These are phyloP conservation scores for Diacronema lutheri DNA, from an alignment of 78 protist genomes.

Conservation along the genomic window DNA sequence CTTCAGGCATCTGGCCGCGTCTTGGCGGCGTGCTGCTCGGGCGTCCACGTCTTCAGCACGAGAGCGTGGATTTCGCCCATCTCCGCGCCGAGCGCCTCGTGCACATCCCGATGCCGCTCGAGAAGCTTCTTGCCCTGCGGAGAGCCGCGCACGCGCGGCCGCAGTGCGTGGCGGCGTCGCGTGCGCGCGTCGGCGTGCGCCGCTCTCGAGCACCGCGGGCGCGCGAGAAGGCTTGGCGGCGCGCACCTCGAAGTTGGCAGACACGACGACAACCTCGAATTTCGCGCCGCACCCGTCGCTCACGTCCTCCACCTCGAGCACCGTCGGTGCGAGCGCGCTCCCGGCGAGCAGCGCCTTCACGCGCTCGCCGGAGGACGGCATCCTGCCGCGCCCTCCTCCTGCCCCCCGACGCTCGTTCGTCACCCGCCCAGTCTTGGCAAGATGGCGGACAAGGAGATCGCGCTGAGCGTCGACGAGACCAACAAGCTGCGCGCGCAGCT, in stretches of 20 bases:
- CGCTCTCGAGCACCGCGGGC: not conserved
- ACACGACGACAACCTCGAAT: not conserved
- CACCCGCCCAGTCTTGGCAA: too few species aligned
- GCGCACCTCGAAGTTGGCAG: not conserved
- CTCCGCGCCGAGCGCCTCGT: not conserved
- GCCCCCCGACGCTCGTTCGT: too few species aligned
- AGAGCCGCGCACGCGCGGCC: too few species aligned
- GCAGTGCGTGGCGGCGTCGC: too few species aligned
- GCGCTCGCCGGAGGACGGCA: too few species aligned
- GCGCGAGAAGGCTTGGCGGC: not conserved
- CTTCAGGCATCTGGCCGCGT: too few species aligned
- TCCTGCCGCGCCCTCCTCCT: too few species aligned
- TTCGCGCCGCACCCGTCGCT: not conserved
- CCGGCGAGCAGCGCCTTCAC: too few species aligned
- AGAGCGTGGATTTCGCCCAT: not conserved
- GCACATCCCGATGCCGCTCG: not conserved
- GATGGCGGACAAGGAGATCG: too few species aligned
- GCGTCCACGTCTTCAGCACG: not conserved
- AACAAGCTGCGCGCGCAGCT: not conserved
- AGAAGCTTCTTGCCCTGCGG: not conserved
- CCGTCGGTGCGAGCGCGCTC: too few species aligned
- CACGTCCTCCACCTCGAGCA: not conserved
- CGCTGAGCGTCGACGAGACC: not conserved
- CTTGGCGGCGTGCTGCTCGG: not conserved
- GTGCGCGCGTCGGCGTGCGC: too few species aligned